Conservation (phyloP, 805 yeast genomes). For the Pichia kluyveri region DNA sequence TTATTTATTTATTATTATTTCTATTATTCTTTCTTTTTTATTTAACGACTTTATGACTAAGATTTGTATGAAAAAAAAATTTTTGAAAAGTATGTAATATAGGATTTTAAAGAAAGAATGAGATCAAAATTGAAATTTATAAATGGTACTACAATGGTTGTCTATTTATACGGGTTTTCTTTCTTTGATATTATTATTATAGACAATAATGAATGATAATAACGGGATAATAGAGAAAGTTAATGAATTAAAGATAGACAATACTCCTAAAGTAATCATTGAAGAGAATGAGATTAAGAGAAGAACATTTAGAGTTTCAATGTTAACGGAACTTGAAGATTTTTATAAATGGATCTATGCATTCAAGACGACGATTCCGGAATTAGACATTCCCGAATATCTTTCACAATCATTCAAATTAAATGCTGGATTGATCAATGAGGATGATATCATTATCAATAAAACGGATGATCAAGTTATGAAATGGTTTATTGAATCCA, state of each 20-base stretch:
- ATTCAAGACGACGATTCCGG: neutral
- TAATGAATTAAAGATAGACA: neutral
- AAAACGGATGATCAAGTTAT: neutral
- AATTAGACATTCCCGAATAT: neutral
- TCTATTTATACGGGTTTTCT: too few species aligned
- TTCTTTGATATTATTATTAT: too few species aligned
- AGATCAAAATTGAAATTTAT: too few species aligned
- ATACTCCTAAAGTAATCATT: neutral
- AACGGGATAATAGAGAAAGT: neutral
- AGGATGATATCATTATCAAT: neutral
- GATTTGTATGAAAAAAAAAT: neutral
- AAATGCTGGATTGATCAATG: neutral
- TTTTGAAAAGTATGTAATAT: too few species aligned
- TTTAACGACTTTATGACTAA: neutral
- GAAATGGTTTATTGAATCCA: neutral
- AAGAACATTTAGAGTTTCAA: neutral
- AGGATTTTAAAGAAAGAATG: too few species aligned
- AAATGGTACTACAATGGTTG: too few species aligned
- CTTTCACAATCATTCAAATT: neutral
- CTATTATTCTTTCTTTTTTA: neutral
- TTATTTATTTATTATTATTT: neutral
- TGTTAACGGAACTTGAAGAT: neutral
- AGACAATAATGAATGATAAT: neutral
- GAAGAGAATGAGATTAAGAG: neutral
- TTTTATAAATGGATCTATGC: neutral